These are phyloP conservation scores for Puccinia brachypodii DNA, from an alignment of 1,284 basidiomycete genomes.

Conservation along the genomic window DNA sequence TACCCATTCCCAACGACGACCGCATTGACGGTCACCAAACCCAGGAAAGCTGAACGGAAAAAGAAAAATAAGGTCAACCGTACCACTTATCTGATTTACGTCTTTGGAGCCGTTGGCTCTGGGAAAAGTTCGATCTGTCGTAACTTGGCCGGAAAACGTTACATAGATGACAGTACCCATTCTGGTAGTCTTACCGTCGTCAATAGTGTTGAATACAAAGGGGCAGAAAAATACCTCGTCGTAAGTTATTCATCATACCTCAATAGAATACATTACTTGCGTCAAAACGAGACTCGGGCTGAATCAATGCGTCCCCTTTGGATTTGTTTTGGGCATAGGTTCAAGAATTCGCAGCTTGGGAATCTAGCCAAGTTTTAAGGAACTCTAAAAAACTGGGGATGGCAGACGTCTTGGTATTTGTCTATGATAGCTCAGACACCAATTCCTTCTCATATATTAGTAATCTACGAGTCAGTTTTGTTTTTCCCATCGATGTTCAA, in stretches of 20 bases:
- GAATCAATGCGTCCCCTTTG: not conserved
- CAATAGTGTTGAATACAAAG: conserved; percentile 89
- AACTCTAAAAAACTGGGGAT: conserved; percentile 86
- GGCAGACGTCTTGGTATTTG: conserved; percentile 91
- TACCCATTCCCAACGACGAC: conserved; percentile 63
- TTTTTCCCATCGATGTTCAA: not conserved
- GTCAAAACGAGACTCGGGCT: not conserved
- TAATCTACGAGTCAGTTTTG: conserved; percentile 74
- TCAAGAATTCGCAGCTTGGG: conserved; percentile 94
- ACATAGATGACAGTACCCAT: conserved; percentile 24
- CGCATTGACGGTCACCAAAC: conserved; percentile 63
- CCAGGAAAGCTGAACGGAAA: conserved; percentile 73
- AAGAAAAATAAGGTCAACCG: conserved; percentile 77
- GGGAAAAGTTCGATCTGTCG: conserved; percentile 87
- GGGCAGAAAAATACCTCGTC: conserved; percentile 92
- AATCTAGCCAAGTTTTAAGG: conserved; percentile 85
- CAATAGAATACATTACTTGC: not conserved
- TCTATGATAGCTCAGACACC: conserved; percentile 96
- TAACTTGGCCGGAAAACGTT: conserved; percentile 68
- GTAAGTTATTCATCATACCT: conserved; percentile 61
- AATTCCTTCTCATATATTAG: conserved; percentile 99
- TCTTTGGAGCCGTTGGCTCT: conserved; percentile 91
- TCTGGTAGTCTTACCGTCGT: conserved; percentile 68
- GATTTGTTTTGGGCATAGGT: conserved; percentile 62
- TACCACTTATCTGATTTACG: conserved; percentile 87